Evolutionary conservation across 768 basidiomycete genomes (phyloP), one percentile per base, ranked within the genome.

Genomic region (Ramaria rubella): DNA sequence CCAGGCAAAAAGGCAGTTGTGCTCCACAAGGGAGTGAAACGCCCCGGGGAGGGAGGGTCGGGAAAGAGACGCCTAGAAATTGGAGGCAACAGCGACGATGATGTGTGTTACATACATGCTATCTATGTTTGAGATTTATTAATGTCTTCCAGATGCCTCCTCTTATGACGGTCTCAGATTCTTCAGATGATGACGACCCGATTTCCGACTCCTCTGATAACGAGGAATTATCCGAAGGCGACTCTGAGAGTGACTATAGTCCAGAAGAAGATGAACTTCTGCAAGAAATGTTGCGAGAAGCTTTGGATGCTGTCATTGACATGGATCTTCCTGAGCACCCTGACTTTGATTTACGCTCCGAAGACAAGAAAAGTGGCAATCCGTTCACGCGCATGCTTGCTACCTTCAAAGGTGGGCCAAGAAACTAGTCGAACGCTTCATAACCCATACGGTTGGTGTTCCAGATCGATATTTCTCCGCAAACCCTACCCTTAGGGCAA

Each of bases 301-400:
- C 88, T 3, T 87, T 90, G 86, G 82, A 88, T 58, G 72, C 77
- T 17, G 82, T 80, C 0, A 73, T 36, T 26, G 73, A 81, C 50
- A 75, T 79, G 19, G 84, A 83, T 54, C 83, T 82, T 67, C 74
- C 81, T 49, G 80, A 85, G 63, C 67, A 65, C 7, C 73, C 73
- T 29, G 73, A 70, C 55, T 67, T 68, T 12, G 67, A 68, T 14
- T 65, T 67, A 15, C 72, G 73, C 6, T 65, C 70, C 2, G 72
- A 77, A 46, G 66, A 73, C 38, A 67, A 73, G 12, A 84, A 83
- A 64, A 80, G 76, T 19, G 26, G 31, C 21, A 93, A 92, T 64
- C 86, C 88, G 0, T 90, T 93, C 67, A 67, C 91, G 62, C 90
- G 84, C 65, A 68, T 90, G 33, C 72, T 93, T 60, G 83, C 84